Evolutionary conservation across 164 flowering plant genomes (phyloP), one percentile per base, ranked within the genome.

Genomic region (Chimonanthus salicifolius): DNA sequence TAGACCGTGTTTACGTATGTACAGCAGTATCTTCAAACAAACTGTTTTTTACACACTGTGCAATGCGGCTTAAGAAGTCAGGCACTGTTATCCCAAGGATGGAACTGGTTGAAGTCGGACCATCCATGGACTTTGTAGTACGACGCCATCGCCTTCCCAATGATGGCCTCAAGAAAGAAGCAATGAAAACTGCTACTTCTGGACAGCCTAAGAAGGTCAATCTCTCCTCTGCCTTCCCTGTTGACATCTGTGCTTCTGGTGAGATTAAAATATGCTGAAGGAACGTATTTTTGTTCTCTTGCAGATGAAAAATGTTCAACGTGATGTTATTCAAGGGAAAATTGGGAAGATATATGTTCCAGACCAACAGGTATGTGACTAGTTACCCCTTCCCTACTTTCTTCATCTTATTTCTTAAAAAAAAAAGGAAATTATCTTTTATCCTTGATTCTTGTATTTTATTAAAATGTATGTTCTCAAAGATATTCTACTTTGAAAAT

Each of bases 71-170:
- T n/a, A 95, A 91, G 78, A 90, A 84, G 79, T 95, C 99, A 10
- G 98, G 98, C 69, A 83, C 97, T 20, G 66, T 86, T 54, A 89
- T 95, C 7, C 99, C 98, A 11, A 86, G 87, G 77, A 89, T 90
- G 83, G 98, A 95, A 78, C 83, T 95, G 44, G 92, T 89, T 15
- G 97, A 95, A 81, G 90, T 95, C 62, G 99, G 99, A 20, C 99
- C 99, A 3, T 92, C 98, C 63, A 91, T 95, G 97, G 98, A 95
- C 74, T 83, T 95, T 72, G 90, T 91, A 11, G 82, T 91, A 43
- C 85, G 99, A n/a, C 81, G 99, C 60, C 93, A 95, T 83, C 91
- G 98, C 66, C 91, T 83, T 68, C 97, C 99, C 68, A 87, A 87
- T 78, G 96, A 89, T 1, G 67, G 84, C 69, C 62, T 93, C 66